These are phyloP conservation scores for Eucalyptus marginata DNA, from an alignment of 345 rosid species.

Conservation along the genomic window DNA sequence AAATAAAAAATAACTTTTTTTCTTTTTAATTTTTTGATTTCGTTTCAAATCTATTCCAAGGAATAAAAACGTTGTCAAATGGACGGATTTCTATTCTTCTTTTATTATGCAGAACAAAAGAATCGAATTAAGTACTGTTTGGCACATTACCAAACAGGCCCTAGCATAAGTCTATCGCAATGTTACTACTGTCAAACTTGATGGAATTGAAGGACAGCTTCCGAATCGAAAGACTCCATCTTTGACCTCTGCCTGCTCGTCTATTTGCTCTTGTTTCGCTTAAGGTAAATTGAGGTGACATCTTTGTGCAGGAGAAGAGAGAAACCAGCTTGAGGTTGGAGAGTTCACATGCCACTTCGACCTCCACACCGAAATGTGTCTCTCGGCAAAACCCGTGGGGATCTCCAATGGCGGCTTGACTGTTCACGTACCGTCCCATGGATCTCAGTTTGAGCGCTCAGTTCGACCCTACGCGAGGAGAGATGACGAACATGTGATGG, in stretches of 20 bases:
- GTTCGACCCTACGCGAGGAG: slow-evolving; percentile 14
- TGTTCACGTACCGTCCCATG: slow-evolving; percentile 1
- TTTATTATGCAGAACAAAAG: too few relatives aligned
- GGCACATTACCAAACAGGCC: accelerated
- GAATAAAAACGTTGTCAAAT: accelerated
- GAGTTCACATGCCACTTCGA: slow-evolving; percentile 19
- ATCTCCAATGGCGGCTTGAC: slow-evolving; percentile 1
- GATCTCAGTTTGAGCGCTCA: neutral
- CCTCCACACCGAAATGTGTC: slow-evolving; percentile 6
- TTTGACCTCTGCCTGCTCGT: neutral
- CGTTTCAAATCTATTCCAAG: too few relatives aligned
- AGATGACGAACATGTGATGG: slow-evolving; percentile 1
- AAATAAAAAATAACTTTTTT: too few relatives aligned
- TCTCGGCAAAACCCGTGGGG: slow-evolving; percentile 7
- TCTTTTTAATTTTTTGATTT: too few relatives aligned
- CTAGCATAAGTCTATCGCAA: neutral
- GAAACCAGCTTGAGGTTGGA: neutral
- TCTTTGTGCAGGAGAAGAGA: slow-evolving; percentile 11
- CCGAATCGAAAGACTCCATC: neutral
- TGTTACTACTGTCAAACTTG: neutral
- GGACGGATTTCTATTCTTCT: accelerated
- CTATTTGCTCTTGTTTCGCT: neutral
- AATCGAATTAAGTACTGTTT: accelerated
- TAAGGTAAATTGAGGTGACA: neutral
- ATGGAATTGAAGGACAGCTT: neutral